A percentile compares a stretch with the other conserved stretches of the same genome.
phyloP scores from a whole-genome alignment of 2,329 filamentous ascomycete genomes.

The Fusarium pseudonygamai region DNA sequence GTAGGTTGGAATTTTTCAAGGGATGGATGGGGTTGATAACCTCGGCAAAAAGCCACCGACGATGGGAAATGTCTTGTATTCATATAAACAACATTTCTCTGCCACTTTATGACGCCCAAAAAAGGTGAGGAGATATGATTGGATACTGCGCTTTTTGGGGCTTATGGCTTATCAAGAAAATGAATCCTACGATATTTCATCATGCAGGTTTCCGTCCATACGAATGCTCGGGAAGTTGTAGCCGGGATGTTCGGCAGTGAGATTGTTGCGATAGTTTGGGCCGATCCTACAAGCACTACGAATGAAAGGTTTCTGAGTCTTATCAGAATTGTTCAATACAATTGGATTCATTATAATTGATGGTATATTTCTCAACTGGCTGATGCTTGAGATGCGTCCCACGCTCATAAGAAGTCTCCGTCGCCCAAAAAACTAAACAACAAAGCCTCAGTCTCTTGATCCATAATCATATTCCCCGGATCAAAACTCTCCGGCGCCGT shows the following conservation, averaged over 20 bases:
- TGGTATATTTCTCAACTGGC: background rate
- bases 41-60: constrained; percentile 6
- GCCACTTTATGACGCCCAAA: background rate
- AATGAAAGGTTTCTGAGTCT: accelerated
- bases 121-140: background rate
- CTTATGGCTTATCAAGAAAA: background rate
- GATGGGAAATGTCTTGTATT: constrained; percentile 12
- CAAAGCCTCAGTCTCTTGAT: background rate
- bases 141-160: background rate
- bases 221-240: background rate
- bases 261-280: background rate
- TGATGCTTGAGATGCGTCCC: background rate
- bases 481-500: background rate
- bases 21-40: background rate
- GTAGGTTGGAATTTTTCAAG: background rate
- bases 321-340: accelerated
- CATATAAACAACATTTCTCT: background rate
- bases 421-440: background rate
- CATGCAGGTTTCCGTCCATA: background rate
- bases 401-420: background rate
- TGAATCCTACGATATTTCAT: background rate
- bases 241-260: background rate
- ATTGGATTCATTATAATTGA: accelerated
- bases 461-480: background rate
- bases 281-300: background rate